These are phyloP conservation scores for Erigeron canadensis DNA, from an alignment of 129 eudicot species.

Conservation along the genomic window DNA sequence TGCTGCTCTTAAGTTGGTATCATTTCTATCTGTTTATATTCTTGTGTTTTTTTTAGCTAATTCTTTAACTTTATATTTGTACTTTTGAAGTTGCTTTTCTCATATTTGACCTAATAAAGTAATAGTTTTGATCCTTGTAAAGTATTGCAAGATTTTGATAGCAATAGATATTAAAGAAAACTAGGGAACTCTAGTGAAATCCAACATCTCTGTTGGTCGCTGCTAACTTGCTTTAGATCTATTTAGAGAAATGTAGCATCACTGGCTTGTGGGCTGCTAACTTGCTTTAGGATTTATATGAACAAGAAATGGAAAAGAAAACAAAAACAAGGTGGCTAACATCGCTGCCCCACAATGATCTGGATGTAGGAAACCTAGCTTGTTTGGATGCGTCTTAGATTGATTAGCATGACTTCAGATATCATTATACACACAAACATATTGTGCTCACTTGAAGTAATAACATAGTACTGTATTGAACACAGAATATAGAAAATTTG, in stretches of 20 bases:
- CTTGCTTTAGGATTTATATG: slow-evolving; percentile 2
- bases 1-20: slow-evolving; percentile 85
- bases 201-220: slow-evolving; percentile 1
- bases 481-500: slow-evolving; percentile 1
- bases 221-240: background rate
- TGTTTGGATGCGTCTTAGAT: background rate
- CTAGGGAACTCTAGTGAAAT: slow-evolving; percentile 22
- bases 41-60: background rate
- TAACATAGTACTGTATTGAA: background rate
- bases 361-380: background rate
- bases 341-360: background rate
- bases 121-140: background rate
- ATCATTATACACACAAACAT: background rate
- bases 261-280: slow-evolving; percentile 14
- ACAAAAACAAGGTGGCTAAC: slow-evolving; percentile 4
- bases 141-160: background rate
- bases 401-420: background rate
- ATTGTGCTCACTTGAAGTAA: background rate
- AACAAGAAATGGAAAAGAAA: slow-evolving; percentile 1
- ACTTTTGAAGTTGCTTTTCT: background rate
- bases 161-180: background rate
- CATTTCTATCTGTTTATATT: slow-evolving; percentile 14
- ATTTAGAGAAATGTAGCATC: background rate
- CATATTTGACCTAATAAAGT: background rate
- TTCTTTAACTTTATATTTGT: background rate